Evolutionary conservation across 331 rosid genomes (phyloP), one percentile per base, ranked within the genome.

Genomic region (Malus hybrid): DNA sequence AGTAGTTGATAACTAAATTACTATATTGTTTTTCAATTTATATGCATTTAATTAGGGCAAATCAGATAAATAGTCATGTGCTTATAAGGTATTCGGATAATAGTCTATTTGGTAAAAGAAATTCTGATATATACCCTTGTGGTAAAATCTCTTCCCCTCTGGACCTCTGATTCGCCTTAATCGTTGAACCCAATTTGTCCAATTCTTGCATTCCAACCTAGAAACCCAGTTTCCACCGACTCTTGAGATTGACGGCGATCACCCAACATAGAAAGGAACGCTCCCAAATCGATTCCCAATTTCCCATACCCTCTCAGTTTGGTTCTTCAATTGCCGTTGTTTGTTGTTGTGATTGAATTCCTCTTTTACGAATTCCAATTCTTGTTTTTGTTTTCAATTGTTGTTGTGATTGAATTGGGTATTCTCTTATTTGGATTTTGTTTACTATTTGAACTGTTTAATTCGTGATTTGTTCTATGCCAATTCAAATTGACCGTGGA

Each of bases 241-340:
- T n/a, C 61, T n/a, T 73, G 77, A 73, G 77, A 73, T 73, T 61
- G 59, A 39, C 69, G 13, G 0, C 29, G 69, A 73, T 73, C 77
- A 59, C 77, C 31, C 6, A 5, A 48, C 55, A 5, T 6, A 4
- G 5, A 29, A 28, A 62, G 77, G 77, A 62, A 62, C 29, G 76
- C 68, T 11, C 77, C 18, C 16, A 16, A 39, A 22, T 27, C 28
- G n/a, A 64, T 7, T 63, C 54, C 18, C 22, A 3, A 46, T 34
- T 34, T 34, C 39, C 39, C 39, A 34, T 10, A 5, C 8, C 5
- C 50, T 15, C 19, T 48, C 13, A 1, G 1, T 65, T 31, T 14
- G 39, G 44, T 31, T 64, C 13, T 31, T 18, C 27, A 19, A 65
- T 65, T 65, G 70, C 1, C 70, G 29, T 31, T 14, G 44, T 16